Evolutionary conservation across 148 eudicot species (phyloP), one percentile per base, ranked within the genome.

Genomic region (Arctostaphylos glauca): DNA sequence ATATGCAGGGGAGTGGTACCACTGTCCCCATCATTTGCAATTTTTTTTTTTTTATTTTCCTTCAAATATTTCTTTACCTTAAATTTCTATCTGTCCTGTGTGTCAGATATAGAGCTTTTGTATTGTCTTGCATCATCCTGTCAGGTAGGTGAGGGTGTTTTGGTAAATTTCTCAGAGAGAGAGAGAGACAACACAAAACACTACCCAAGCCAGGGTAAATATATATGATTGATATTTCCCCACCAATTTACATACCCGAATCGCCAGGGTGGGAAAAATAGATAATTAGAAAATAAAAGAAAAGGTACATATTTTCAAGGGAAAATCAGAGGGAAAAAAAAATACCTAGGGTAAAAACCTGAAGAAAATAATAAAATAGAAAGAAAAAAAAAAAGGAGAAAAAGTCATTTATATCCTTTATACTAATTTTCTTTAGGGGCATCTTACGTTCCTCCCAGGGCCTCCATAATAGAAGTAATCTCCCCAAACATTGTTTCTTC

Each of bases 401-500:
- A 81, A 68, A 52, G 38, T 58, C 64, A 49, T 49, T 66, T 66
- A 66, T 66, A 31, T 2, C 44, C 25, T 50, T 62, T 73, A 80
- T 31, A 44, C 64, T 72, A 6, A 6, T 31, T 66, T 12, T 25
- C 8, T 66, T 74, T 77, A 94, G 56, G 93, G 92, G 83, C 99
- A 96, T 79, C 87, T 90, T 50, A 83, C 83, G 81, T 93, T 97
- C 76, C 91, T 93, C 53, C 99, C 99, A 41, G 99, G 98, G 21
- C 99, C 99, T 83, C 99, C 99, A 89, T 93, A 97, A 74, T 97
- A 97, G 74, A 96, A 88, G 86, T 94, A 93, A 85, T 91, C 83
- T 9, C 99, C 99, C 99, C 98, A 97, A 10, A 81, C 93, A 86
- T 87, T 89, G 74, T 92, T 97, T 85, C 80, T 97, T 8, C 96